These are phyloP conservation scores for Dissoconium aciculare DNA, from an alignment of 2,329 filamentous ascomycete species.

Conservation along the genomic window DNA sequence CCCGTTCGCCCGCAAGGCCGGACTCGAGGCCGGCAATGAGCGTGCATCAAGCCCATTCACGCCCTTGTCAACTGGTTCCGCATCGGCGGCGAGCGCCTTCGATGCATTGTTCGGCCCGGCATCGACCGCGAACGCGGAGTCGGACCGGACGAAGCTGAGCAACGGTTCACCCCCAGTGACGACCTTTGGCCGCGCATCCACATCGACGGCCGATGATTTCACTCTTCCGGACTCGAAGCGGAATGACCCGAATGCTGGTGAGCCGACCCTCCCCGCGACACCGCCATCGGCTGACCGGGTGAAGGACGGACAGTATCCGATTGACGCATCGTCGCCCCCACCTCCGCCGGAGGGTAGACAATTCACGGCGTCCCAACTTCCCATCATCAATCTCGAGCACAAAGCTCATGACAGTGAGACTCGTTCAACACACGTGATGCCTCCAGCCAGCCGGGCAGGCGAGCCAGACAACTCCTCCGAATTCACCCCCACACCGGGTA, in stretches of 20 bases:
- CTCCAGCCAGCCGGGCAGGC: slow-evolving; percentile 21
- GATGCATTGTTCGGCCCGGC: slow-evolving; percentile 27
- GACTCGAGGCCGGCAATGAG: slow-evolving; percentile 12
- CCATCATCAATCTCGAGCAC: slow-evolving; percentile 47
- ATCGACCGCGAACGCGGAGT: too few species aligned
- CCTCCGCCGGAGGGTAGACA: slow-evolving; percentile 62
- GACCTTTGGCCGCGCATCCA: too few species aligned
- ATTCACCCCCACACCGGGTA: too few species aligned
- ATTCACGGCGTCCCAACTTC: slow-evolving; percentile 61
- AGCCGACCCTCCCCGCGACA: slow-evolving; percentile 45
- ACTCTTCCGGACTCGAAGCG: slow-evolving; percentile 19
- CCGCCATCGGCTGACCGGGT: slow-evolving; percentile 40
- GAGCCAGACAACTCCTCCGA: too few species aligned
- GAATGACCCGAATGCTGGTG: slow-evolving; percentile 17
- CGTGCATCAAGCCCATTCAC: slow-evolving; percentile 15
- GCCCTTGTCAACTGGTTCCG: slow-evolving; percentile 5
- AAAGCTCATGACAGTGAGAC: slow-evolving; percentile 22
- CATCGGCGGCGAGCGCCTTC: slow-evolving; percentile 24
- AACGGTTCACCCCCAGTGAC: too few species aligned
- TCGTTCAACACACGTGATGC: slow-evolving; percentile 41
- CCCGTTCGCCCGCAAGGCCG: slow-evolving; percentile 68
- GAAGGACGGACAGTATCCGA: slow-evolving; percentile 38
- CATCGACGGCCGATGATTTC: too few species aligned
- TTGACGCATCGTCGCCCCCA: slow-evolving; percentile 28
- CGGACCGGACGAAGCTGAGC: too few species aligned